Conservation (phyloP, 2,329 filamentous ascomycete genomes). For the Colletotrichum magnum region DNA sequence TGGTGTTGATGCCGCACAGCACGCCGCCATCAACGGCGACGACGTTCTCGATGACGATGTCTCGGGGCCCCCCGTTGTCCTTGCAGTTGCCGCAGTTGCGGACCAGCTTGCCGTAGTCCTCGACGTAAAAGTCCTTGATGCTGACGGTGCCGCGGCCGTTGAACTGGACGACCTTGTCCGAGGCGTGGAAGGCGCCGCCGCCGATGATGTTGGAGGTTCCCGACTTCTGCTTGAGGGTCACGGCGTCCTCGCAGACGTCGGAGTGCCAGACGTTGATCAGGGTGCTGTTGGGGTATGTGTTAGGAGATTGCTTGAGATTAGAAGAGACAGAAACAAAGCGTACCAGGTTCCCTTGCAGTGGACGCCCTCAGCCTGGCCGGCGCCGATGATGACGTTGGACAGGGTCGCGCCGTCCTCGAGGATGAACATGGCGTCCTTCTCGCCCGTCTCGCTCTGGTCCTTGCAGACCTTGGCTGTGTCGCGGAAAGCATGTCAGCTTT, state of each 20-base stretch:
- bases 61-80: slow-evolving; percentile 48
- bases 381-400: slow-evolving; percentile 67
- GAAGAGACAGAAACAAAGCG: not conserved
- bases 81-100: slow-evolving; percentile 62
- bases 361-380: slow-evolving; percentile 63
- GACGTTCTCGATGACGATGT: slow-evolving; percentile 53
- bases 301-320: not conserved
- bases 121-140: slow-evolving; percentile 57
- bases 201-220: slow-evolving; percentile 50
- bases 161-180: slow-evolving; percentile 58
- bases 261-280: slow-evolving; percentile 61
- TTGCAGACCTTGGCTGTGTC: slow-evolving; percentile 26
- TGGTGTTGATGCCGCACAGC: slow-evolving; percentile 52
- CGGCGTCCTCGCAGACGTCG: slow-evolving; percentile 58
- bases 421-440: slow-evolving; percentile 62
- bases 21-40: slow-evolving; percentile 50
- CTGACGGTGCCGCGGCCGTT: slow-evolving; percentile 56
- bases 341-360: slow-evolving; percentile 63
- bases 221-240: slow-evolving; percentile 55
- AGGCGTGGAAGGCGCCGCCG: slow-evolving; percentile 46
- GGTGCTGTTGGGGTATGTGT: slow-evolving; percentile 4
- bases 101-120: slow-evolving; percentile 63
- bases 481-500: not conserved
- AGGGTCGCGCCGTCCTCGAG: slow-evolving; percentile 64
- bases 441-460: slow-evolving; percentile 36